Percentiles rank a stretch among this genome's conserved stretches.
Conservation (phyloP, 345 rosid genomes). For the Lepidium didymum region DNA sequence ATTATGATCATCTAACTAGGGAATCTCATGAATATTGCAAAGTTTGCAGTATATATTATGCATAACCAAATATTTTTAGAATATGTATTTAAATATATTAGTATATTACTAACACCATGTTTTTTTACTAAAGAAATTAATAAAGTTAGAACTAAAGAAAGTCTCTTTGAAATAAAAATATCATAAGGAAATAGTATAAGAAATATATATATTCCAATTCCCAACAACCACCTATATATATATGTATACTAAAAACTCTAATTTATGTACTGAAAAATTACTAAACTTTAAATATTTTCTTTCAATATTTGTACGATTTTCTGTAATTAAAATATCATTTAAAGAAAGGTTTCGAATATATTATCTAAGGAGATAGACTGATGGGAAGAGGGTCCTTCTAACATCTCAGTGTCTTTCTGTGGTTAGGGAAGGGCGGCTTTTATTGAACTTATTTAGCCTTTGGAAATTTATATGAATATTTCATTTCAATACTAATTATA, state of each 20-base stretch:
- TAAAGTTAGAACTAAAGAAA: not conserved
- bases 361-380: slow-evolving; percentile 16
- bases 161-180: not conserved
- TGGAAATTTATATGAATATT: not conserved
- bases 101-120: too few relatives aligned
- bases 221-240: slow-evolving; percentile 11
- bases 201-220: not conserved
- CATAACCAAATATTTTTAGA: not conserved
- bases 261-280: not conserved
- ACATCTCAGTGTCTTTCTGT: slow-evolving; percentile 23
- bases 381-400: slow-evolving; percentile 12
- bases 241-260: not conserved
- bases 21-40: slow-evolving; percentile 7
- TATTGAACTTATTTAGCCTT: slow-evolving; percentile 17
- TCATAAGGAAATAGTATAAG: too few relatives aligned
- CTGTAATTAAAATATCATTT: not conserved
- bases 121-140: not conserved
- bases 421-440: slow-evolving; percentile 28
- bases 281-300: too few relatives aligned
- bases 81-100: not conserved
- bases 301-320: too few relatives aligned
- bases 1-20: slow-evolving; percentile 9
- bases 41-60: not conserved
- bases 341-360: slow-evolving; percentile 13
- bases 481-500: too few relatives aligned